Evolutionary conservation across 2,329 filamentous ascomycete species (phyloP).

Genomic region (Cladosporium phlei): DNA sequence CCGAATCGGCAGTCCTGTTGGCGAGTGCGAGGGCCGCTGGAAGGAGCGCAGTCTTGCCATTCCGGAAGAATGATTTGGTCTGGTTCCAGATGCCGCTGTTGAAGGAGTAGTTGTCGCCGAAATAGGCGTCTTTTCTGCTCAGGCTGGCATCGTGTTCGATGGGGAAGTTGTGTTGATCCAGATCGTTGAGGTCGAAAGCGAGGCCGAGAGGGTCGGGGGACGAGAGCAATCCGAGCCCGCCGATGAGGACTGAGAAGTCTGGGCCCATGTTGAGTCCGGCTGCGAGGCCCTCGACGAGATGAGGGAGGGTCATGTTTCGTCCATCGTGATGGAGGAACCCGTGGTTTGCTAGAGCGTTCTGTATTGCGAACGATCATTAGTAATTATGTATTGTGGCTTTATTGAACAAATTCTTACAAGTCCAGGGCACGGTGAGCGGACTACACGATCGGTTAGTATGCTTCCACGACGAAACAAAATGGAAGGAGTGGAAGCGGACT

Average conservation of each 20-base stretch:
- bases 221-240: conserved; percentile 25
- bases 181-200: conserved; percentile 24
- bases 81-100: conserved; percentile 25
- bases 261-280: conserved; percentile 27
- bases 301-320: conserved; percentile 23
- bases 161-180: conserved; percentile 31
- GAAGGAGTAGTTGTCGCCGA: conserved; percentile 34
- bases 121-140: conserved; percentile 31
- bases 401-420: conserved; percentile 18
- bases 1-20: conserved; percentile 24
- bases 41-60: conserved; percentile 3
- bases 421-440: conserved; percentile 28
- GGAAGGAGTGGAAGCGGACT: background rate
- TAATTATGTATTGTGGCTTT: background rate
- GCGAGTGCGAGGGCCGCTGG: conserved; percentile 8
- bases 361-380: background rate
- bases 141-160: conserved; percentile 37
- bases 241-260: conserved; percentile 27
- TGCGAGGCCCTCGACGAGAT: conserved; percentile 23
- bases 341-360: conserved; percentile 17
- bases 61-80: conserved; percentile 16
- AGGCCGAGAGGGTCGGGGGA: conserved; percentile 18
- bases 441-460: conserved; percentile 12
- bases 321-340: conserved; percentile 26
- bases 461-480: background rate